Evolutionary conservation across 176 grass and related monocot genomes (phyloP).

Genomic region (Cocos nucifera): DNA sequence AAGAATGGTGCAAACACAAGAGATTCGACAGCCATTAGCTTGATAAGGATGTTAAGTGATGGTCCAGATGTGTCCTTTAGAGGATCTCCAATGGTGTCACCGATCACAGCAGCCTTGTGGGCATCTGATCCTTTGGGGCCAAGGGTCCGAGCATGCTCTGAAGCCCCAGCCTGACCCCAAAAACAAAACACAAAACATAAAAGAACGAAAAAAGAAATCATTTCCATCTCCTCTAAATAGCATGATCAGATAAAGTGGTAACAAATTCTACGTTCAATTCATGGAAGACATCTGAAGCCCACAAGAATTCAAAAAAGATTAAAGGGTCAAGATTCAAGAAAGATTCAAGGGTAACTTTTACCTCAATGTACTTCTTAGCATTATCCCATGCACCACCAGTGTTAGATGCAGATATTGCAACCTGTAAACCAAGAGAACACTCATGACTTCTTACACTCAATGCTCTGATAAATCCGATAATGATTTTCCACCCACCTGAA

Average conservation of each 20-base stretch:
- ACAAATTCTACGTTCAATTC: neutral
- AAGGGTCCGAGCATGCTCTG: conserved; percentile 9
- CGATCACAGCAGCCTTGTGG: conserved; percentile 18
- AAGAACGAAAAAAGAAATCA: neutral
- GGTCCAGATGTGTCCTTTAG: conserved; percentile 13
- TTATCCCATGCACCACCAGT: conserved; percentile 90
- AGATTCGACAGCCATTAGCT: conserved; percentile 10
- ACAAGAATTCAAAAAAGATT: neutral
- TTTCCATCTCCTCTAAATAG: neutral
- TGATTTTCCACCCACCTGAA: conserved; percentile 35
- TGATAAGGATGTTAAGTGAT: conserved; percentile 20
- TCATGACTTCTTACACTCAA: neutral
- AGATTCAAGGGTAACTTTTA: conserved; percentile 9
- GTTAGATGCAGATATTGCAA: conserved; percentile 88
- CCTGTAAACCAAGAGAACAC: conserved; percentile 19
- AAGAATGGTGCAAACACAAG: conserved; percentile 13
- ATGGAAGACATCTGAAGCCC: neutral
- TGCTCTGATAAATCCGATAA: neutral
- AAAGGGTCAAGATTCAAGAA: neutral
- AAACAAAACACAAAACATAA: neutral
- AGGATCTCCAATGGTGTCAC: conserved; percentile 13
- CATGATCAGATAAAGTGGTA: too few species aligned
- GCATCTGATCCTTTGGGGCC: conserved; percentile 10
- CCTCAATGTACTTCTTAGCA: conserved; percentile 96
- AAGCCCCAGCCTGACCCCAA: conserved; percentile 46